Base-by-base conservation (phyloP, 305 asterid genomes). In the Fraxinus latifolia region DNA sequence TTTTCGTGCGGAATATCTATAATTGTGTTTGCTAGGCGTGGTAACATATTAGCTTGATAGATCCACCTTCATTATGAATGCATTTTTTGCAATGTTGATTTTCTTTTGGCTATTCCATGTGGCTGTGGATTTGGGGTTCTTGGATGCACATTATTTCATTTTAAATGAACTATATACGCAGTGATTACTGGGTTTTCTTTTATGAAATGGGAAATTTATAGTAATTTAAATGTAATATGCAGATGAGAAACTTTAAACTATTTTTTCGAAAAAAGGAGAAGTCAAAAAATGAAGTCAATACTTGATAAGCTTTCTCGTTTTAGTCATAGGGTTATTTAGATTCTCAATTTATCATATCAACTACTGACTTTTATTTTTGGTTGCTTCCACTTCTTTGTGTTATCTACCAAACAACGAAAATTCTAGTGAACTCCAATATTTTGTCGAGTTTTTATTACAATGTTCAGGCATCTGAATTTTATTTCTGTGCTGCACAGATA, bases 401-500 rank as follows among this genome's bases (percentile, higher is more conserved):
- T 53, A 53, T 53, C 8, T 53, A 53, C 62, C 62, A 53, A 53
- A 53, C 62, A n/a, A n/a, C 21, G 19, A n/a, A 53, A 53, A 15
- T 50, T 58, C 12, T 58, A 1, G 23, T 19, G 68, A 58, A 19
- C 29, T 58, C 68, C 68, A 58, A 58, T 58, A 58, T 17, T 58
- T n/a, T 58, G 4, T 17, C 0, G 70, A 58, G 14, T 58, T 58
- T 58, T 58, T 58, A 58, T 19, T 60, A 60, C 70, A 7, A 60
- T 60, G 5, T 19, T 7, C 3, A 21, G 14, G 70, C 27, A 60
- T 60, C 5, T 81, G 58, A 62, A 21, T 65, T 78, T 80, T 50
- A 47, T 42, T 76, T 70, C 71, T 77, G 50, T 74, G 71, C 77
- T 42, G 65, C 67, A 68, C 86, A 85, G 90, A 82, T 3, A 14